Percentiles rank a stretch among this genome's conserved stretches.
Conservation (phyloP, 1,139 yeast genomes). For the Saccharomyces hybrid region DNA sequence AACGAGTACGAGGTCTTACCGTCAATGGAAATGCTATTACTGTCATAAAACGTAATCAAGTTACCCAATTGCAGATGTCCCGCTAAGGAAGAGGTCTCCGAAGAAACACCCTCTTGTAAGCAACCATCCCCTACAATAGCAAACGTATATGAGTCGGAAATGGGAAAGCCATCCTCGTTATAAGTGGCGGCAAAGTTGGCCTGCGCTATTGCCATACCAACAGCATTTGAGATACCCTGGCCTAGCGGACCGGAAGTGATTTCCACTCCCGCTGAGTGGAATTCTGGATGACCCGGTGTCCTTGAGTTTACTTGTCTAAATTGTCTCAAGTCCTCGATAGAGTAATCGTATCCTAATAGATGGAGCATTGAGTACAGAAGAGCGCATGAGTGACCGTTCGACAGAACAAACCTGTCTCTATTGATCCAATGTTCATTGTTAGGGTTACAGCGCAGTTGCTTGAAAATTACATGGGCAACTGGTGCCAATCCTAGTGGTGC, state of each 20-base stretch:
- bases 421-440: conserved; percentile 85
- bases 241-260: conserved; percentile 99
- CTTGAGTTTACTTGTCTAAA: conserved; percentile 87
- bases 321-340: conserved; percentile 78
- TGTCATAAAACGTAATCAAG: conserved; percentile 93
- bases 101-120: conserved; percentile 94
- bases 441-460: conserved; percentile 80
- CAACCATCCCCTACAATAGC: conserved; percentile 94
- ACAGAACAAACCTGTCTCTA: conserved; percentile 90
- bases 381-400: conserved; percentile 96
- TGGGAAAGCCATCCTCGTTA: conserved; percentile 74
- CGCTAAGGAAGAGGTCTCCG: conserved; percentile 90
- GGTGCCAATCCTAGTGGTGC: conserved; percentile 98
- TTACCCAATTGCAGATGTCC: conserved; percentile 94
- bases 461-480: conserved; percentile 65
- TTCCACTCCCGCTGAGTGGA: conserved; percentile 76
- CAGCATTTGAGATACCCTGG: conserved; percentile 95
- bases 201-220: conserved; percentile 94
- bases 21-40: conserved; percentile 93
- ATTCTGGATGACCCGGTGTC: conserved; percentile 98
- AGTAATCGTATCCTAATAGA: conserved; percentile 72
- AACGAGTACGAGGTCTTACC: conserved; percentile 87
- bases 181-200: conserved; percentile 85
- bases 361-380: conserved; percentile 79
- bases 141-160: conserved; percentile 72